phyloP scores from a whole-genome alignment of 345 rosid species.

The Moricandia moricandioides region DNA sequence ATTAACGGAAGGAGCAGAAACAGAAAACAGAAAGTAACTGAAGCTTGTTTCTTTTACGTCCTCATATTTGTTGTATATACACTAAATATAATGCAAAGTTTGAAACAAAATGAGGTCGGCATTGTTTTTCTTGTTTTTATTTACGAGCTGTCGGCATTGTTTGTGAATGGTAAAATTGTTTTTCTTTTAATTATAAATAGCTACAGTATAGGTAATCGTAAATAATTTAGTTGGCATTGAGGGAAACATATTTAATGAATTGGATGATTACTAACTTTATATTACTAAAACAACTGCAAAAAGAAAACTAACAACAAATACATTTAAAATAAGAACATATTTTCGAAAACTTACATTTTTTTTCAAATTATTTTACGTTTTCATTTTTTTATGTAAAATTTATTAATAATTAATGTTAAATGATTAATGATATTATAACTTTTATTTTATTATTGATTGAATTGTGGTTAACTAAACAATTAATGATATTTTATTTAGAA shows the following conservation, averaged over 20 bases:
- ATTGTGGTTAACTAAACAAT: too few species aligned
- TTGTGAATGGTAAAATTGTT: conserved; percentile 14
- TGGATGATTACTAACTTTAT: background rate
- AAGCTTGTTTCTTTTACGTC: conserved; percentile 29
- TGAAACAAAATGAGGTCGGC: conserved; percentile 25
- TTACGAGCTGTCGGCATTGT: conserved; percentile 20
- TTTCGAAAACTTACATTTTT: too few species aligned
- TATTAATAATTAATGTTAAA: too few species aligned
- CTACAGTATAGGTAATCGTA: conserved; percentile 3
- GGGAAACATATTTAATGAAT: background rate
- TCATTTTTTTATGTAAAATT: too few species aligned
- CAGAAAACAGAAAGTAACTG: conserved; percentile 37
- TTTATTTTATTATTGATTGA: too few species aligned
- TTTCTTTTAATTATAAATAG: background rate
- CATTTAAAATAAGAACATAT: background rate
- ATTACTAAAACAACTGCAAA: background rate
- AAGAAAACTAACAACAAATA: background rate
- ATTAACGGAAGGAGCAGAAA: conserved; percentile 24
- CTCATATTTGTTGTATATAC: conserved; percentile 6
- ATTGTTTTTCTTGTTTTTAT: conserved; percentile 5
- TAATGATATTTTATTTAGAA: too few species aligned
- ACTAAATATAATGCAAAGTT: background rate
- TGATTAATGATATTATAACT: too few species aligned
- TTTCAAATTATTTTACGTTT: too few species aligned
- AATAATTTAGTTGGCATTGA: background rate